Evolutionary conservation across 768 basidiomycete species (phyloP).

Genomic region (Lactarius trivialis): DNA sequence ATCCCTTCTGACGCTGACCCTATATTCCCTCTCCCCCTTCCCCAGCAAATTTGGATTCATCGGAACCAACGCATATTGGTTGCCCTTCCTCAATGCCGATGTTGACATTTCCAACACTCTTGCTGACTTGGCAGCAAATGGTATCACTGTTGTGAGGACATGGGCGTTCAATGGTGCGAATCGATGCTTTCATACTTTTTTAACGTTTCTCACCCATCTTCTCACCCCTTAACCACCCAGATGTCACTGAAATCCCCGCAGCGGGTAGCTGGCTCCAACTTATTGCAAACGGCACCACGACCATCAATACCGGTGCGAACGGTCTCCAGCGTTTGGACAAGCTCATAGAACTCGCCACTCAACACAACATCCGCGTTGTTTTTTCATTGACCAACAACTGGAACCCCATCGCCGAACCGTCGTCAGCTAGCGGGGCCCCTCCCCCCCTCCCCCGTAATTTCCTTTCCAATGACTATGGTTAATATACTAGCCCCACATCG

Average conservation of each 20-base stretch:
- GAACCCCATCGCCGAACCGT: slow-evolving; percentile 5
- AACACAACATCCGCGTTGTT: slow-evolving; percentile 40
- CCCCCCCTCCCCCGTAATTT: slow-evolving; percentile 27
- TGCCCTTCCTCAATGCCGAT: slow-evolving; percentile 45
- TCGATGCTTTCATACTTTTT: neutral
- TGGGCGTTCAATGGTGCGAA: slow-evolving; percentile 67
- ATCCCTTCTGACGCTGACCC: neutral
- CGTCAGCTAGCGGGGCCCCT: neutral
- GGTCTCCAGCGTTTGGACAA: slow-evolving; percentile 60
- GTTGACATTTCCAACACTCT: slow-evolving; percentile 54
- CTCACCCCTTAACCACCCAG: slow-evolving; percentile 3
- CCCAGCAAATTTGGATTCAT: slow-evolving; percentile 33
- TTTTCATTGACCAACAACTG: slow-evolving; percentile 24
- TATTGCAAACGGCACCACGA: slow-evolving; percentile 46
- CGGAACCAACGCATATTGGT: slow-evolving; percentile 66
- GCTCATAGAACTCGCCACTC: slow-evolving; percentile 46
- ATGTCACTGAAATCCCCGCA: slow-evolving; percentile 27
- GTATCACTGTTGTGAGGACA: slow-evolving; percentile 53
- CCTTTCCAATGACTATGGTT: slow-evolving; percentile 30
- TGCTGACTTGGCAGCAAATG: slow-evolving; percentile 47
- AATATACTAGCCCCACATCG: neutral
- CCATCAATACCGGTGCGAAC: slow-evolving; percentile 53
- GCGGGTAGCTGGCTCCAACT: slow-evolving; percentile 62
- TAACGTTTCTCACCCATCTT: neutral
- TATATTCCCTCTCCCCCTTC: neutral